Base-by-base conservation (phyloP, 2,329 filamentous ascomycete genomes). In the Cercospora sojina region DNA sequence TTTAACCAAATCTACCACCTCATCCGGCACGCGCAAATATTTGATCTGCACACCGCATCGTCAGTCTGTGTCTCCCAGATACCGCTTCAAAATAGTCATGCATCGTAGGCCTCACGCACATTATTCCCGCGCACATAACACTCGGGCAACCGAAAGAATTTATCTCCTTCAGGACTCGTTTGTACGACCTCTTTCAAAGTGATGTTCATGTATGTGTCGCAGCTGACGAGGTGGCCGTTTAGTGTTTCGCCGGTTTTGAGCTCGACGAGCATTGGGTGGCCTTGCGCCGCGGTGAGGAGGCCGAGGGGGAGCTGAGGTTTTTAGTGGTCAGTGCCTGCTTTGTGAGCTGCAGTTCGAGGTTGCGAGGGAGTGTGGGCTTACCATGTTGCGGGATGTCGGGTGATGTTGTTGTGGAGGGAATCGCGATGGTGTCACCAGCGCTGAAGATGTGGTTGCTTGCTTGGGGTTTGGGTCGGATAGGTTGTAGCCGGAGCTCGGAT, bases 131-230 rank as follows among this genome's bases (percentile, higher is more conserved):
- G 91, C 60, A 99, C 91, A 77, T 99, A 99, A 66, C 94, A 93
- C 79, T 99, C 96, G 38, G 93, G 90, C 80, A 99, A 83, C 76
- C 92, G 87, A 79, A 92, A 90, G 80, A 99, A 99, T 77, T 91
- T 93, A 80, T 98, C 93, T 69, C 93, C 95, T 76, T 98, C 94
- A 25, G 94, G 89, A 77, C 91, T 97, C 18, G 95, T 98, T 81
- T 98, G 94, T 38, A 98, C 92, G 23, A 99, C 96, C 80, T 98
- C 95, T 80, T 95, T 96, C 72, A 99, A 82, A 2, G 94, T 98
- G 74, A 99, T 83, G 82, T 99, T 99, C 95, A 99, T 99, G 93
- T 95, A 99, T 58, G 94, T 99, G 80, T 99, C 95, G 88, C 94
- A 99, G 80, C 90, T 92, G 79, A 97, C 91, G 67, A 99, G 85